Evolutionary conservation across 805 yeast genomes (phyloP).

Genomic region (Saccharomycopsis sp.): DNA sequence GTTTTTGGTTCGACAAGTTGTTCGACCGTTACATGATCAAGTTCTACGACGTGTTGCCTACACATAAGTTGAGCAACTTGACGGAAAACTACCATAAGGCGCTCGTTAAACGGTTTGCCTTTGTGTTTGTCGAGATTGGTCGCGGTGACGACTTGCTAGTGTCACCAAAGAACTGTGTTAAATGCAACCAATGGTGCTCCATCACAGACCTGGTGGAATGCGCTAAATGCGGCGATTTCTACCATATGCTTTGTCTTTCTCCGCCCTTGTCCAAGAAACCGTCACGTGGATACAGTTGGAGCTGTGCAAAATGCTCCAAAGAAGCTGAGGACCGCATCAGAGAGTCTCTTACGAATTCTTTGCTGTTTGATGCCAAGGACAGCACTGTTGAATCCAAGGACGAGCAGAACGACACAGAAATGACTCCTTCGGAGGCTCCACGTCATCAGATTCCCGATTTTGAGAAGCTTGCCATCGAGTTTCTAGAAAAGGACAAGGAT

Average conservation of each 20-base stretch:
- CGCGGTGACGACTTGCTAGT: slow-evolving; percentile 55
- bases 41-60: slow-evolving; percentile 72
- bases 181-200: slow-evolving; percentile 83
- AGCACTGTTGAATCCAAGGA: not conserved
- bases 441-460: slow-evolving; percentile 39
- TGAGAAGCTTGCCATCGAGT: slow-evolving; percentile 51
- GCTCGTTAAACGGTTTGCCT: slow-evolving; percentile 60
- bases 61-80: slow-evolving; percentile 47
- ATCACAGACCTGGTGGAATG: slow-evolving; percentile 69
- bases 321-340: slow-evolving; percentile 41
- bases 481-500: slow-evolving; percentile 40
- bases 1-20: slow-evolving; percentile 78
- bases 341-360: not conserved
- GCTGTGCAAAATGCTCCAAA: slow-evolving; percentile 74
- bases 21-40: slow-evolving; percentile 82
- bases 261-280: slow-evolving; percentile 81
- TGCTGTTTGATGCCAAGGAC: not conserved
- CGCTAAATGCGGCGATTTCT: slow-evolving; percentile 63
- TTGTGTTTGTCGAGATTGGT: slow-evolving; percentile 66
- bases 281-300: slow-evolving; percentile 84
- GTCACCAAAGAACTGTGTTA: slow-evolving; percentile 62
- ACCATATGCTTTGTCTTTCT: slow-evolving; percentile 78
- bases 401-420: not conserved
- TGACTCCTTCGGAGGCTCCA: not conserved
- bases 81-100: slow-evolving; percentile 57